Evolutionary conservation across 371 early-diverging fungal genomes (phyloP), one percentile per base, ranked within the genome.

Genomic region (Mucor piriformis): DNA sequence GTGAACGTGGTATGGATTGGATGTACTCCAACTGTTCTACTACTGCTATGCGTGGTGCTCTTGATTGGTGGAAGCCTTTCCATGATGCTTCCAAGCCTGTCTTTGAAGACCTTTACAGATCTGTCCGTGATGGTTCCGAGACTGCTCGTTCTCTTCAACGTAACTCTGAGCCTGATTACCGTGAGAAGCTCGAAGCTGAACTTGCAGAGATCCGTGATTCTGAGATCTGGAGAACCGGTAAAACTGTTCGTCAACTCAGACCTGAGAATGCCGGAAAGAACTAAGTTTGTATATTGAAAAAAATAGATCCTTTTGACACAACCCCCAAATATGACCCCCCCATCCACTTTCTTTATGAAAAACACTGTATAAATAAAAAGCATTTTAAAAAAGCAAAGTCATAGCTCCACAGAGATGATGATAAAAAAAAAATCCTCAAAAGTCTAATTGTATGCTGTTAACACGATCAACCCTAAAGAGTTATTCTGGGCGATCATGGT

Each of bases 1-100:
- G 95, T 73, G 93, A 90, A 64, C 92, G 94, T 69, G 98, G 98
- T 70, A 96, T 96, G 96, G 96, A 95, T 82, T 96, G 95, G 95
- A 91, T 92, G 93, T 92, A 89, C 79, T 70, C 93, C 77, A 94
- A 94, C 90, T 97, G 98, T 86, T 93, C 93, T 29, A 95, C 95
- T 62, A 96, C 98, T 46, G 92, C 92, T 40, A 90, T 90, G 79
- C 92, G 96, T 67, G 98, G 98, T 74, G 98, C 98, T 40, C 86
- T 97, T 59, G 98, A 97, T 85, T 97, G 98, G 98, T 92, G 91
- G 79, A 90, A 89, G 61, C 86, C 89, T 65, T 98, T 98, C 91
- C 89, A 94, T 78, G 82, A 87, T 57, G 94, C 92, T 51, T 87
- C 93, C 74, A 93, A 92, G 87, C 98, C 98, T 50, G 92, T 97